A percentile compares a stretch with the other conserved stretches of the same genome.
Evolutionary conservation across 257 asterid species (phyloP).

Genomic region (Hygrophila difformis): DNA sequence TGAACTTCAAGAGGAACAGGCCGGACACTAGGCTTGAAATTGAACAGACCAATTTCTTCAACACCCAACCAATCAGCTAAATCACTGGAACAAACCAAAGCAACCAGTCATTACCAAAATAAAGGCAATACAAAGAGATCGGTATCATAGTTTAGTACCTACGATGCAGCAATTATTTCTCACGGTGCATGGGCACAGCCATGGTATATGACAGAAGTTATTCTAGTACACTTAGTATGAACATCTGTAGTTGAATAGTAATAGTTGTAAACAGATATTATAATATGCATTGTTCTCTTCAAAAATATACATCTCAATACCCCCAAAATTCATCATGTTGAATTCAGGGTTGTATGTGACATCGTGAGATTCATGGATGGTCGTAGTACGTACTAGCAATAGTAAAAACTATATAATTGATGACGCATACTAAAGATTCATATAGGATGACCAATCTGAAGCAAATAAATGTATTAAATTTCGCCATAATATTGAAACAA

Average conservation of each 20-base stretch:
- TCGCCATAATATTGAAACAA: too few species aligned
- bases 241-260: too few species aligned
- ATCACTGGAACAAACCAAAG: constrained; percentile 40
- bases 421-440: too few species aligned
- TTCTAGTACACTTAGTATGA: too few species aligned
- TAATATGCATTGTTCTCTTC: not conserved
- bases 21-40: constrained; percentile 98
- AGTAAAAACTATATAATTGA: not conserved
- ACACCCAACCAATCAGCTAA: constrained; percentile 99
- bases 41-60: constrained; percentile 84
- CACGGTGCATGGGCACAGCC: not conserved
- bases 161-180: not conserved
- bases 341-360: not conserved
- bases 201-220: too few species aligned
- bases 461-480: too few species aligned
- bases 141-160: not conserved
- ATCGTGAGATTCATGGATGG: not conserved
- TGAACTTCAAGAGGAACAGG: constrained; percentile 99
- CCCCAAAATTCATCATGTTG: not conserved
- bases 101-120: too few species aligned
- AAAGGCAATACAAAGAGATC: not conserved
- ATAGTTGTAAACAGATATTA: too few species aligned
- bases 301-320: not conserved
- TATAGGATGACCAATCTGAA: too few species aligned
- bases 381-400: not conserved